These are phyloP conservation scores for Petasospora fabianii DNA, from an alignment of 1,139 yeast species.

Conservation along the genomic window DNA sequence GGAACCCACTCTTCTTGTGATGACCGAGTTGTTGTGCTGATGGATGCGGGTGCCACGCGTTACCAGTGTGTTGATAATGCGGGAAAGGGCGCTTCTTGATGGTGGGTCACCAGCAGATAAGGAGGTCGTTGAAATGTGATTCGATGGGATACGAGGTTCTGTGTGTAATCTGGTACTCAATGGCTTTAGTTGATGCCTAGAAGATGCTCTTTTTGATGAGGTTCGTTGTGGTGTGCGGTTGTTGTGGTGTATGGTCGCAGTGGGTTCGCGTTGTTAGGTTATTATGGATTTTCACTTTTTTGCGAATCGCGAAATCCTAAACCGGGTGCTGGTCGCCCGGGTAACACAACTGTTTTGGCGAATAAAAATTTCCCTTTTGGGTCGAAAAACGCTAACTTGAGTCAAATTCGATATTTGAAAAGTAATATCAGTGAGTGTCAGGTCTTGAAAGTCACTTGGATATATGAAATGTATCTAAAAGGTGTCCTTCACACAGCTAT, in stretches of 20 bases:
- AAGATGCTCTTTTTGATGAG: neutral
- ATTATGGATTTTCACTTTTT: slow-evolving; percentile 9
- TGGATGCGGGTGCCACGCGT: slow-evolving; percentile 1
- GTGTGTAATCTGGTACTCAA: slow-evolving; percentile 1
- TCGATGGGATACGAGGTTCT: neutral
- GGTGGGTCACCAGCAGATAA: neutral
- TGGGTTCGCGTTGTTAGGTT: slow-evolving; percentile 14
- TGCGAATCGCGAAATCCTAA: slow-evolving; percentile 6
- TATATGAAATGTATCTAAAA: too few relatives aligned
- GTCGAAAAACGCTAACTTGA: neutral
- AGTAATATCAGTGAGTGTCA: neutral
- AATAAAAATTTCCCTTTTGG: neutral
- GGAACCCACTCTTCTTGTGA: neutral
- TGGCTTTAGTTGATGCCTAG: slow-evolving; percentile 1
- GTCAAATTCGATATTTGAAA: neutral
- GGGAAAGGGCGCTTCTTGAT: slow-evolving; percentile 1
- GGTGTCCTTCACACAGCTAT: too few relatives aligned
- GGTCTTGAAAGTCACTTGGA: neutral
- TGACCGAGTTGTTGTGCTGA: neutral
- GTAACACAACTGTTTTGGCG: slow-evolving; percentile 9
- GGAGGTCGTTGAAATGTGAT: neutral
- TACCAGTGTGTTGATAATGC: slow-evolving; percentile 4
- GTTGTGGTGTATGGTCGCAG: slow-evolving; percentile 11
- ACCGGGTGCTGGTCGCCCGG: slow-evolving; percentile 7
- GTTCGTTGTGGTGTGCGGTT: slow-evolving; percentile 3